phyloP scores from a whole-genome alignment of 768 basidiomycete species.

The Leccinum pellstonianum region DNA sequence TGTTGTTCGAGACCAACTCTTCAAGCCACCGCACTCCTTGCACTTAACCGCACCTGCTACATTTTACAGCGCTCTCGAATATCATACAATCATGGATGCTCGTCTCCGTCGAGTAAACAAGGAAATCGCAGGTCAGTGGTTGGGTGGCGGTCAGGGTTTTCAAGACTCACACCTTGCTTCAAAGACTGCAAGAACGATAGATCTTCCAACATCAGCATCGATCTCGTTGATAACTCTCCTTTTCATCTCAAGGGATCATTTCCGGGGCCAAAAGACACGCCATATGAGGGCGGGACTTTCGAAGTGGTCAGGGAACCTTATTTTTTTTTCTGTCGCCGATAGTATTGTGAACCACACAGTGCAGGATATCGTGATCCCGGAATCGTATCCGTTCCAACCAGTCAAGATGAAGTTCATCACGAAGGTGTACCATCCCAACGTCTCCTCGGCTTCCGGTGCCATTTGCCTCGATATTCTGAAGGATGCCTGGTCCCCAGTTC shows the following conservation, averaged over 20 bases:
- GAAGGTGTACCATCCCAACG: constrained; percentile 94
- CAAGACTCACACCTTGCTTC: constrained; percentile 13
- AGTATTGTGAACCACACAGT: constrained; percentile 2
- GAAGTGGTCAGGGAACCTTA: constrained; percentile 68
- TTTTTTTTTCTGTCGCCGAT: constrained; percentile 1
- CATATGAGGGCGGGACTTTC: constrained; percentile 89
- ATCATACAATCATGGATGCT: constrained; percentile 65
- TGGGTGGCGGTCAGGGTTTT: background rate
- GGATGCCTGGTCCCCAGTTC: constrained; percentile 94
- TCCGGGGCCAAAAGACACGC: constrained; percentile 88
- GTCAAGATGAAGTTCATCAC: constrained; percentile 99
- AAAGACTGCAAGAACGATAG: constrained; percentile 95
- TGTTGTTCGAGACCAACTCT: background rate
- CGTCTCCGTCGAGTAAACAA: constrained; percentile 89
- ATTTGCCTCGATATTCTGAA: constrained; percentile 88
- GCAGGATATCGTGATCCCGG: constrained; percentile 91
- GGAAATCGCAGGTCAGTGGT: constrained; percentile 75
- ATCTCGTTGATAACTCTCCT: constrained; percentile 84
- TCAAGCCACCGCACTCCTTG: background rate
- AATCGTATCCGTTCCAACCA: constrained; percentile 88
- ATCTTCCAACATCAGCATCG: constrained; percentile 81
- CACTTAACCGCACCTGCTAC: background rate
- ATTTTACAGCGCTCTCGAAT: background rate
- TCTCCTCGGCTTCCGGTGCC: constrained; percentile 90
- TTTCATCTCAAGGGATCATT: constrained; percentile 93